Percentiles rank a stretch among this genome's conserved stretches.
Evolutionary conservation across 2,329 filamentous ascomycete genomes (phyloP).

Genomic region (Ilyonectria destructans): DNA sequence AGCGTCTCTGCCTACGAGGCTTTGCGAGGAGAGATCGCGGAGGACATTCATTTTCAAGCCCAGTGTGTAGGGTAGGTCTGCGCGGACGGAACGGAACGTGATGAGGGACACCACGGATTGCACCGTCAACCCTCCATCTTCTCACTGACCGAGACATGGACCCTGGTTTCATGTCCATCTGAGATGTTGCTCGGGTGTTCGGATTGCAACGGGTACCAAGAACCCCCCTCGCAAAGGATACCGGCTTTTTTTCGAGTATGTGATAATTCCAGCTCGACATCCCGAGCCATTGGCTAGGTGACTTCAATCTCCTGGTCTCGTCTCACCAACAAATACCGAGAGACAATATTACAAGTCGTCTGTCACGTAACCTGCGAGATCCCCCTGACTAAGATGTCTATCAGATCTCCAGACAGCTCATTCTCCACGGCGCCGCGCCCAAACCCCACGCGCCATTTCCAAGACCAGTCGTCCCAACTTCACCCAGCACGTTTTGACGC

Average conservation of each 20-base stretch:
- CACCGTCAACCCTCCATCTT: constrained; percentile 13
- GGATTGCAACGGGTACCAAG: neutral
- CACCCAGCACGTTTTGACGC: constrained; percentile 7
- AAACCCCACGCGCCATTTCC: constrained; percentile 46
- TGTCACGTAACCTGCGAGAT: constrained; percentile 1
- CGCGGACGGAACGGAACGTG: constrained; percentile 27
- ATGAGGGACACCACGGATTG: constrained; percentile 3
- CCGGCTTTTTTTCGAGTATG: neutral
- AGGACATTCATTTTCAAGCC: neutral
- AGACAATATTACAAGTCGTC: neutral
- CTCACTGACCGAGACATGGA: constrained; percentile 4
- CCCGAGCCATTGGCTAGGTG: neutral
- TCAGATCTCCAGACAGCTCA: constrained; percentile 24
- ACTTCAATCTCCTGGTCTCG: neutral
- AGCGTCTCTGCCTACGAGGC: neutral
- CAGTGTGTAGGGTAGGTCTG: constrained; percentile 29
- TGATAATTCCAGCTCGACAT: no score
- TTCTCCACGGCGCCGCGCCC: constrained; percentile 6
- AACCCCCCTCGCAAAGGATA: neutral
- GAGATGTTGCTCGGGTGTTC: constrained; percentile 3
- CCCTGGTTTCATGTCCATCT: constrained; percentile 24
- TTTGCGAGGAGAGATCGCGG: neutral
- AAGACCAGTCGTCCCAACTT: constrained; percentile 12
- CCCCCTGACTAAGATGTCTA: constrained; percentile 24
- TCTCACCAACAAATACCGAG: neutral